These are phyloP conservation scores for Tetrahymena borealis DNA, from an alignment of 73 alveolate genomes.

Conservation along the genomic window DNA sequence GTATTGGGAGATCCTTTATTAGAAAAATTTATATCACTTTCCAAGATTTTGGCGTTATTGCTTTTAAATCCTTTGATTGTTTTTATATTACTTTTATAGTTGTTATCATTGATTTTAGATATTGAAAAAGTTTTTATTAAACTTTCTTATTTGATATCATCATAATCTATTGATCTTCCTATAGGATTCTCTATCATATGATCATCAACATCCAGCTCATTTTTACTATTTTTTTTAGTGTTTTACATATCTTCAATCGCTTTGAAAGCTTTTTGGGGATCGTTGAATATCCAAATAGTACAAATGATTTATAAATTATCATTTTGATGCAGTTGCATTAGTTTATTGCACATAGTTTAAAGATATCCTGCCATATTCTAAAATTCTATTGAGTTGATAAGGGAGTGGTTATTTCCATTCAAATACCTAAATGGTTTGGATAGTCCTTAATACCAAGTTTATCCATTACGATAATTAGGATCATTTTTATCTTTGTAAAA, in stretches of 20 bases:
- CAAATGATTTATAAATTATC: not conserved
- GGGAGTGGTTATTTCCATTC: not conserved
- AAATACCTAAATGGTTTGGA: not conserved
- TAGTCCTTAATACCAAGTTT: not conserved
- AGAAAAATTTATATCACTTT: too few species aligned
- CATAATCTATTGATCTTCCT: not conserved
- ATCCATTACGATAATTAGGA: not conserved
- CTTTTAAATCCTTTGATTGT: too few species aligned
- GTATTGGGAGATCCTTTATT: too few species aligned
- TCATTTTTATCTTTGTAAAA: not conserved
- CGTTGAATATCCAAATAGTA: not conserved
- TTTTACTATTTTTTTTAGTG: not conserved
- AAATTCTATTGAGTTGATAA: not conserved
- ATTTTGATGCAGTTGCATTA: not conserved
- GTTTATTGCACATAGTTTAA: not conserved
- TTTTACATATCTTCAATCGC: not conserved
- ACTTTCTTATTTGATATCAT: not conserved
- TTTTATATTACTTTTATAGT: too few species aligned
- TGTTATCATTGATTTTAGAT: not conserved
- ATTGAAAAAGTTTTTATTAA: not conserved
- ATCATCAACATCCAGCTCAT: not conserved
- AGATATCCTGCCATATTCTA: not conserved
- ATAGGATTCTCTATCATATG: not conserved
- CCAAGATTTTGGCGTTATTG: too few species aligned
- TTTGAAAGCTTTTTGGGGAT: not conserved